phyloP scores from a whole-genome alignment of 495 filamentous ascomycete species.

The Apodospora peruviana region DNA sequence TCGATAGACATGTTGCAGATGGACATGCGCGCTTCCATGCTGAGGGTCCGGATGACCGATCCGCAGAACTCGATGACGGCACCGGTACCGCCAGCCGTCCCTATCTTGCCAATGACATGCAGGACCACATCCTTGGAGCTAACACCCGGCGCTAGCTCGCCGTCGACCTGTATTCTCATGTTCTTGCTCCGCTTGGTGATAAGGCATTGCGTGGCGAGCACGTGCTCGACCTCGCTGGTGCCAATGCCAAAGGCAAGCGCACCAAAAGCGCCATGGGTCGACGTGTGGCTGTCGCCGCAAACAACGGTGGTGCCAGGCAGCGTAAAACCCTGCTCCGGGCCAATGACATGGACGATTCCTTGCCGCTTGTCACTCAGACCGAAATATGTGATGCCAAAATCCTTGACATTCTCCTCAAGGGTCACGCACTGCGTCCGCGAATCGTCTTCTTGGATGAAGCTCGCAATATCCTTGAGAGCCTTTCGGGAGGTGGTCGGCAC shows the following conservation, averaged over 20 bases:
- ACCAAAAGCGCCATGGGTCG: conserved; percentile 95
- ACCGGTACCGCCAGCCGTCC: conserved; percentile 91
- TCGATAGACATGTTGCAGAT: conserved; percentile 99
- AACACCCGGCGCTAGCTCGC: conserved; percentile 82
- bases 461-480: conserved; percentile 76
- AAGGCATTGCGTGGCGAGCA: conserved; percentile 90
- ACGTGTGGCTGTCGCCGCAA: conserved; percentile 96
- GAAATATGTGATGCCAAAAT: conserved; percentile 95
- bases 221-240: conserved; percentile 97
- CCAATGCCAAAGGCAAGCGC: conserved; percentile 95
- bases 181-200: conserved; percentile 96
- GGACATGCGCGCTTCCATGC: conserved; percentile 98
- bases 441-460: conserved; percentile 90
- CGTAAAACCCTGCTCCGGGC: conserved; percentile 98
- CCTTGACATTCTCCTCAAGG: conserved; percentile 94
- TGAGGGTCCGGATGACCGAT: conserved; percentile 79
- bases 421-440: conserved; percentile 91
- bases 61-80: conserved; percentile 96
- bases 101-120: conserved; percentile 88
- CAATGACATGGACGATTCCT: conserved; percentile 97
- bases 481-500: conserved; percentile 86
- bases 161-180: conserved; percentile 95
- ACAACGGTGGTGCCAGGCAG: conserved; percentile 96
- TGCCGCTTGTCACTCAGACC: conserved; percentile 94
- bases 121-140: conserved; percentile 96